phyloP scores from a whole-genome alignment of 192 early-diverging fungal species.

The Hyaloraphidium curvatum region DNA sequence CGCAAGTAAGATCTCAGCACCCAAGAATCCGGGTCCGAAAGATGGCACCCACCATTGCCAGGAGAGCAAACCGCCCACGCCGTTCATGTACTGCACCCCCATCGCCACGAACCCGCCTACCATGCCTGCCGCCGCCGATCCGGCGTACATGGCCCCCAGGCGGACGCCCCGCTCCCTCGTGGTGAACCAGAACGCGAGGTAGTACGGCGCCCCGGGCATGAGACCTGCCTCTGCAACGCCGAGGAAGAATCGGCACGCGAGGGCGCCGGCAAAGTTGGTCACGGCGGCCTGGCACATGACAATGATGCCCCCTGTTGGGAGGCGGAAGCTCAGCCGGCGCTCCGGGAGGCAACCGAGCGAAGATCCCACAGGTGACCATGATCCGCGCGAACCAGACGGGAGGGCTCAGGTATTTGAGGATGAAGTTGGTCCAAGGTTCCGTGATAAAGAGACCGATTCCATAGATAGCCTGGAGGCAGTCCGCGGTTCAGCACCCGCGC shows the following conservation, averaged over 20 bases:
- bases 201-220: conserved; percentile 32
- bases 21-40: too few relatives aligned
- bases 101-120: conserved; percentile 2
- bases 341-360: too few relatives aligned
- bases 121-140: neutral
- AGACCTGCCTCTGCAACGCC: conserved; percentile 34
- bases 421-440: too few relatives aligned
- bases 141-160: neutral
- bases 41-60: too few relatives aligned
- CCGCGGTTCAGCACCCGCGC: too few relatives aligned
- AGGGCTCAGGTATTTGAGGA: too few relatives aligned
- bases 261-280: conserved; percentile 12
- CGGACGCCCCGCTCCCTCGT: neutral
- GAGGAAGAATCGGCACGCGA: conserved; percentile 34
- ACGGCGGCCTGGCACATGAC: conserved; percentile 30
- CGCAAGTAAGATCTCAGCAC: too few relatives aligned
- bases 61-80: neutral
- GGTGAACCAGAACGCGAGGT: conserved; percentile 13
- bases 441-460: too few relatives aligned
- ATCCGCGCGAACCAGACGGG: conserved; percentile 31
- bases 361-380: conserved; percentile 31
- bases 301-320: too few relatives aligned
- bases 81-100: neutral
- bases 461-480: too few relatives aligned
- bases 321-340: too few relatives aligned